Conservation (phyloP, 371 early-diverging fungal genomes). For the Mucor plumbeus region DNA sequence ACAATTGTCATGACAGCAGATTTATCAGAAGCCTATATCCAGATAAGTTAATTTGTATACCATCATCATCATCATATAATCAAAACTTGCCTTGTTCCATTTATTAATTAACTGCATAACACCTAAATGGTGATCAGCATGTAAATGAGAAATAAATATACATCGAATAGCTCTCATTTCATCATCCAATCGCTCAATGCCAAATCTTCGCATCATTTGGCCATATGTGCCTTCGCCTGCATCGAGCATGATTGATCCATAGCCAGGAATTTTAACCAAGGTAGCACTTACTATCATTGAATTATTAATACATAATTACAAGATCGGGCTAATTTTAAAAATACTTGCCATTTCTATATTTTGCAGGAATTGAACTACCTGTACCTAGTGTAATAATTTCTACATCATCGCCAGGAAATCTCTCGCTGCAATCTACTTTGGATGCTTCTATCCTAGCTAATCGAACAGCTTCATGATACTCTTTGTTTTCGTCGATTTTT, state of each 20-base stretch:
- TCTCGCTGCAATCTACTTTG: conserved; percentile 20
- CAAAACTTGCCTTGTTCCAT: conserved; percentile 58
- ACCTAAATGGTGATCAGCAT: conserved; percentile 99
- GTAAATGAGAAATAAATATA: conserved; percentile 97
- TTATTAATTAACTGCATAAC: conserved; percentile 70
- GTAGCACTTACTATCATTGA: conserved; percentile 80
- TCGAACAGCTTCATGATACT: conserved; percentile 34
- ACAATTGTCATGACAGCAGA: conserved; percentile 54
- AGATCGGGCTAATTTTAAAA: background rate
- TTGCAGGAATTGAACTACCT: conserved; percentile 96
- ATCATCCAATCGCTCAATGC: conserved; percentile 40
- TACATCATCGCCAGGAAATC: conserved; percentile 57
- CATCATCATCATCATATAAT: background rate
- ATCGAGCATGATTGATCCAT: conserved; percentile 86
- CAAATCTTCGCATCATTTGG: conserved; percentile 88
- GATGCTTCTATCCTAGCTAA: conserved; percentile 40
- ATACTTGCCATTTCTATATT: conserved; percentile 89
- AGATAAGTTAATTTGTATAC: background rate
- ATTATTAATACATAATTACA: background rate
- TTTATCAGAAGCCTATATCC: conserved; percentile 12
- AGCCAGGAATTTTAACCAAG: conserved; percentile 65
- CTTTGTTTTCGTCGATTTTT: conserved; percentile 31
- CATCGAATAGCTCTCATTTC: conserved; percentile 63
- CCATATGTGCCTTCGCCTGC: conserved; percentile 98
- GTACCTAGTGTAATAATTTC: conserved; percentile 89